Base-by-base conservation (phyloP, 352 stramenopile genomes). In the Thalassiosira exigua region DNA sequence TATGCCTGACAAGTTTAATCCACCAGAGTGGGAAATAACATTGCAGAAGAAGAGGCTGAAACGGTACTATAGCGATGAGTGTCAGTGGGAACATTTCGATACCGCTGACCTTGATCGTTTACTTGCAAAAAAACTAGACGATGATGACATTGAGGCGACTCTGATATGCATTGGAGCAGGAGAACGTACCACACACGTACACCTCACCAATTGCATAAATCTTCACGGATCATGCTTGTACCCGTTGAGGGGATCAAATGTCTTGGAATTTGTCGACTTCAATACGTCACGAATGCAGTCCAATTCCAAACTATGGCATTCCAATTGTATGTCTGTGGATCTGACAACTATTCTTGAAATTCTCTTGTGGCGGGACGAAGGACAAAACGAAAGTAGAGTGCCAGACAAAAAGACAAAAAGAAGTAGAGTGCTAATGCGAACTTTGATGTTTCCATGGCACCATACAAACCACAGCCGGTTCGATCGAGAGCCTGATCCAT, bases 71-170 rank as follows among this genome's bases (percentile, higher is more conserved):
- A 19, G 44, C 4, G 44, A 4, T 7, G 7, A 33, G 42, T 54
- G 60, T 7, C 21, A 33, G 42, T 54, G 60, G 60, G 27, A 26
- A 19, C 44, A n/a, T 0, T n/a, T 70, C 22, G 60, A 70, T 33
- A 59, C 59, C 27, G 41, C 12, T 5, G 60, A 59, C 19, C 11
- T 58, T 48, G 11, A 46, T 1, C 33, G 59, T 17, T 7, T 9
- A 32, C 36, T 44, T n/a, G 24, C 14, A 11, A 39, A 21, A 21
- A 70, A 29, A 21, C 19, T 70, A 19, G 59, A 42, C 19, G 60
- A 70, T 54, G 60, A 48, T 52, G 60, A 70, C 14, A 4, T 70
- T 19, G 60, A 5, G n/a, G 44, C 24, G 17, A 19, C 59, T 21
- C 29, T 70, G 30, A n/a, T 32, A 14, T 70, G 44, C 60, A 60